These are phyloP conservation scores for Cytospora chrysosperma DNA, from an alignment of 2,329 filamentous ascomycete genomes.

Conservation along the genomic window DNA sequence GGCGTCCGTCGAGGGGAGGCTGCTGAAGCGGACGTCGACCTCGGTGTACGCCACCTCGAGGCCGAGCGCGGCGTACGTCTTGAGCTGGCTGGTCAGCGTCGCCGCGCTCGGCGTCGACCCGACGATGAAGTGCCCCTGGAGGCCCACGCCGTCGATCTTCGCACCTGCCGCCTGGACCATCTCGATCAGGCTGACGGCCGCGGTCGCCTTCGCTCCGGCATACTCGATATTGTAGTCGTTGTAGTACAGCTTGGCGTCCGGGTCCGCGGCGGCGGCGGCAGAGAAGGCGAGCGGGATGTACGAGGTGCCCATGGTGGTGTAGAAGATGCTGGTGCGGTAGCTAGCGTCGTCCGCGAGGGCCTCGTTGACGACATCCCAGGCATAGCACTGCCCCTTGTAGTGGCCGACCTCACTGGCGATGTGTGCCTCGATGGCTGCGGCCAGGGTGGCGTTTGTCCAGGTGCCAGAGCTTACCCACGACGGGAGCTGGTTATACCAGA, in stretches of 20 bases:
- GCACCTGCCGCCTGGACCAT: slow-evolving; percentile 47
- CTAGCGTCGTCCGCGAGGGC: slow-evolving; percentile 58
- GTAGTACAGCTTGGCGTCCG: slow-evolving; percentile 54
- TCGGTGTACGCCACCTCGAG: slow-evolving; percentile 62
- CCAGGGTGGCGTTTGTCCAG: slow-evolving; percentile 60
- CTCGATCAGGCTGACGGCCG: slow-evolving; percentile 44
- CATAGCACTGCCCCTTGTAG: slow-evolving; percentile 59
- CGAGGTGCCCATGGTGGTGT: slow-evolving; percentile 51
- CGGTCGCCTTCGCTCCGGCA: slow-evolving; percentile 45
- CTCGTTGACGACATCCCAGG: slow-evolving; percentile 68
- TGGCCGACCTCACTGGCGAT: slow-evolving; percentile 57
- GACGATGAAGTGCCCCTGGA: slow-evolving; percentile 61
- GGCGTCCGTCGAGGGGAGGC: slow-evolving; percentile 39
- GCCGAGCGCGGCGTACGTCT: slow-evolving; percentile 49
- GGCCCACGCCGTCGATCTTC: slow-evolving; percentile 61
- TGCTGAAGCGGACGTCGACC: slow-evolving; percentile 53
- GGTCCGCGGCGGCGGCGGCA: slow-evolving; percentile 53
- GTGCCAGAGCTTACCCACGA: slow-evolving; percentile 47
- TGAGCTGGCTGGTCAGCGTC: slow-evolving; percentile 45
- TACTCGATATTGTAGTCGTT: slow-evolving; percentile 58
- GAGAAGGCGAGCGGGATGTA: slow-evolving; percentile 60
- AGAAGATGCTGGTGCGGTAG: slow-evolving; percentile 53
- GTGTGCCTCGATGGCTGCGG: slow-evolving; percentile 54
- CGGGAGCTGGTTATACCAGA: slow-evolving; percentile 53
- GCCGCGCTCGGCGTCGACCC: slow-evolving; percentile 48